Conservation (phyloP, 2,329 filamentous ascomycete genomes). For the Aureobasidium sp. region DNA sequence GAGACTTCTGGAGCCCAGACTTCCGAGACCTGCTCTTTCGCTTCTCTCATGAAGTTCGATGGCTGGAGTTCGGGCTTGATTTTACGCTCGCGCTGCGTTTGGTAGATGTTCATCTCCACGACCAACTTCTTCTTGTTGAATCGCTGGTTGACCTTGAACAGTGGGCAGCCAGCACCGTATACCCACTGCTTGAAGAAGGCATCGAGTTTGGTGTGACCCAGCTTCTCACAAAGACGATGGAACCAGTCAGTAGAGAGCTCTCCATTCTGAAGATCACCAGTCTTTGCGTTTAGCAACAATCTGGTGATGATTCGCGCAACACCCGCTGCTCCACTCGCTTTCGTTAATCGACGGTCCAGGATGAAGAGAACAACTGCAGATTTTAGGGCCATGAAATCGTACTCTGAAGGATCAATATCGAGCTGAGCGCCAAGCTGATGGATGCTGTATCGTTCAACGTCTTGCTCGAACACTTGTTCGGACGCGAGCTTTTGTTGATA, state of each 20-base stretch:
- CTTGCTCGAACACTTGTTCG: conserved; percentile 73
- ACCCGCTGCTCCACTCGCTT: conserved; percentile 77
- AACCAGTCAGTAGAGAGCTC: conserved; percentile 72
- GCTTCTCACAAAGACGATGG: conserved; percentile 76
- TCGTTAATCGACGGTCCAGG: conserved; percentile 81
- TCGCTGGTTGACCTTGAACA: conserved; percentile 75
- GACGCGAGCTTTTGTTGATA: conserved; percentile 81
- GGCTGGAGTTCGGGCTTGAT: conserved; percentile 57
- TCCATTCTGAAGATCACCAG: conserved; percentile 64
- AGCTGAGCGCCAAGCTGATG: conserved; percentile 71
- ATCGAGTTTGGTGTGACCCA: conserved; percentile 79
- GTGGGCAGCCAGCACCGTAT: conserved; percentile 77
- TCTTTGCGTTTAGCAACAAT: conserved; percentile 79
- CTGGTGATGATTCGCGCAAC: conserved; percentile 79
- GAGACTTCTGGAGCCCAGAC: conserved; percentile 53
- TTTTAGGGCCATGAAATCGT: conserved; percentile 86
- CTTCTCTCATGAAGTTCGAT: conserved; percentile 72
- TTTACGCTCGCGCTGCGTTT: conserved; percentile 58
- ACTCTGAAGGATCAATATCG: conserved; percentile 74
- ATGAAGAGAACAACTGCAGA: conserved; percentile 88
- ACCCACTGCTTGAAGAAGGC: conserved; percentile 94
- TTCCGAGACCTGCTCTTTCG: conserved; percentile 70
- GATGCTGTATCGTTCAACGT: conserved; percentile 75
- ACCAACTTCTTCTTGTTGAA: conserved; percentile 98
- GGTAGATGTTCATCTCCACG: conserved; percentile 82